These are phyloP conservation scores for Inga leiocalycina DNA, from an alignment of 306 rosid genomes.

Conservation along the genomic window DNA sequence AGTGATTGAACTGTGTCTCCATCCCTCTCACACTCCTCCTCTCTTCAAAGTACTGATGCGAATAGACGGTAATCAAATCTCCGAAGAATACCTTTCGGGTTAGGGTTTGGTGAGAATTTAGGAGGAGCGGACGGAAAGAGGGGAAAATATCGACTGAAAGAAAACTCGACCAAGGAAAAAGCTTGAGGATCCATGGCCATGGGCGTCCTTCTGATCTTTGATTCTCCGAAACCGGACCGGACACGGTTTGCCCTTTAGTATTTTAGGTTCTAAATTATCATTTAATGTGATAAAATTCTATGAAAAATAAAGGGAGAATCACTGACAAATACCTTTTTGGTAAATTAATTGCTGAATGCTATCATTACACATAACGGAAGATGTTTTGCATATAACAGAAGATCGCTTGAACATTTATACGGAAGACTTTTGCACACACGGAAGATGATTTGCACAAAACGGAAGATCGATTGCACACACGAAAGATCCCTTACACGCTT, in stretches of 20 bases:
- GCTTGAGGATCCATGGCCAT: constrained; percentile 17
- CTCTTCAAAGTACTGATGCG: background rate
- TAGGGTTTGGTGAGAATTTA: constrained; percentile 12
- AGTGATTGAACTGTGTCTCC: constrained; percentile 77
- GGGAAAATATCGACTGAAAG: background rate
- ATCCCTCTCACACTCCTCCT: constrained; percentile 27
- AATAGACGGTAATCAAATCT: background rate
- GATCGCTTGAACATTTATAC: no score
- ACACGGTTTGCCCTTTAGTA: background rate
- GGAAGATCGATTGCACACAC: no score
- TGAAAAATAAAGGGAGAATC: no score
- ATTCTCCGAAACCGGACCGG: constrained; percentile 1
- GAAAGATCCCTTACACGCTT: no score
- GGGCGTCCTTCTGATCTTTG: constrained; percentile 16
- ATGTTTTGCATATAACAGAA: no score
- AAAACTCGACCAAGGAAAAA: background rate
- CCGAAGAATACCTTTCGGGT: background rate
- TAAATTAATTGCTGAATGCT: no score
- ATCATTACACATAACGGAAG: no score
- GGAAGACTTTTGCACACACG: no score
- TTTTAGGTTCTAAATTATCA: no score
- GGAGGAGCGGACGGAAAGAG: background rate
- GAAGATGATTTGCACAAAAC: no score
- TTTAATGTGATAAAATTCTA: no score
- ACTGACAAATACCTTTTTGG: no score